Base-by-base conservation (phyloP, 495 filamentous ascomycete species). In the Penicillium argentinense region DNA sequence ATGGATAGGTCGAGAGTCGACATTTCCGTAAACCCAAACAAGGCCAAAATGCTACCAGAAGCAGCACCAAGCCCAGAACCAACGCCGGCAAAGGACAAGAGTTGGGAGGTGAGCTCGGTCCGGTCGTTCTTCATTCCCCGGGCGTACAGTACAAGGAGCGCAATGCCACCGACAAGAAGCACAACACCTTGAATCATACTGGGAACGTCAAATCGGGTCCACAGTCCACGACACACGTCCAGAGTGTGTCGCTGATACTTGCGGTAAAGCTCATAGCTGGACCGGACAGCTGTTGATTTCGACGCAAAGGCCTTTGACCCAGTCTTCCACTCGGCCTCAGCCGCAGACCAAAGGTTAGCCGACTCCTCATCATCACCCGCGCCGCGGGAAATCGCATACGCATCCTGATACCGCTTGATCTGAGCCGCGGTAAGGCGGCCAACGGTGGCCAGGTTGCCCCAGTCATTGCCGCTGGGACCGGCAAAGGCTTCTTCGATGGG, bases 401-500 rank as follows among this genome's bases (percentile, higher is more conserved):
- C 75, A 19, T 73, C 73, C 63, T 95, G 90, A 60, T 98, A 98
- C 48, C 86, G 77, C 68, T 89, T 86, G 57, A 97, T 92, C 51
- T 95, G 93, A 13, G 89, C 88, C 5, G 88, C 82, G 1, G 93
- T 77, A 32, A 93, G 63, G 5, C 86, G 83, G 51, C 85, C 87
- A 0, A 91, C 91, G 7, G 71, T 67, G 2, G 85, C 85, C 33
- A 98, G 67, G 42, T 87, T 91, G 37, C 80, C 67, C 80, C 84
- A 91, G 37, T 88, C 79, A 38, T 78, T 77, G 5, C 84, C 85
- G 5, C 69, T 69, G 3, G 71, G 50, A 4, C 90, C 89, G 25
- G 83, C 75, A 67, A 98, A 98, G 8, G 89, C 91, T 67, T 97
- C 93, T 49, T 92, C 87, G 51, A 98, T 97, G 1, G 93, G 93